Evolutionary conservation across 441 rosid species (phyloP).

Genomic region (Brassica balearica): DNA sequence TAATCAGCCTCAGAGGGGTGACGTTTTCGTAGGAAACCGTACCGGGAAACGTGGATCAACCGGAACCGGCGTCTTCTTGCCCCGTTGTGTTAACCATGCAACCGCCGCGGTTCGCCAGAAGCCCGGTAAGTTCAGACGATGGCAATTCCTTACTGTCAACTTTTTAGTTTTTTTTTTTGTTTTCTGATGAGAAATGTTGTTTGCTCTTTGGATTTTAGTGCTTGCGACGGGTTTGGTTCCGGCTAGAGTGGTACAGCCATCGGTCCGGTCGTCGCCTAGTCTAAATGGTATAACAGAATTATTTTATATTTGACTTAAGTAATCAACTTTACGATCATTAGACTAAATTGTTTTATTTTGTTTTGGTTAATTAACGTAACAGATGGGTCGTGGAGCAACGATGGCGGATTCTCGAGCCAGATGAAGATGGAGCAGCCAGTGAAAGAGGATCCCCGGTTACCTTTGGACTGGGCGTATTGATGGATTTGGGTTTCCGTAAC

Average conservation of each 20-base stretch:
- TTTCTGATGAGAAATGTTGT: background rate
- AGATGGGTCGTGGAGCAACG: slow-evolving; percentile 35
- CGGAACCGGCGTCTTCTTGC: slow-evolving; percentile 91
- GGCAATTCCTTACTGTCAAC: background rate
- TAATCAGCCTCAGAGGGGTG: slow-evolving; percentile 45
- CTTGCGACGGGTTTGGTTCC: slow-evolving; percentile 70
- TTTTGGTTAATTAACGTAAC: background rate
- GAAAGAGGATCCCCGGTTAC: slow-evolving; percentile 35
- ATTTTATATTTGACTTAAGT: background rate
- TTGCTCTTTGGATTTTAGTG: slow-evolving; percentile 34
- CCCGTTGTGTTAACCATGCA: slow-evolving; percentile 53
- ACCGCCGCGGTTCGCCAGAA: slow-evolving; percentile 57
- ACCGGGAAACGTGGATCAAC: slow-evolving; percentile 58
- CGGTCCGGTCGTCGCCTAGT: slow-evolving; percentile 41
- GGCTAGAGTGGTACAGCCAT: slow-evolving; percentile 62
- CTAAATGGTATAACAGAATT: slow-evolving; percentile 2
- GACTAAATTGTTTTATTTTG: background rate
- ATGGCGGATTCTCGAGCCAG: slow-evolving; percentile 30
- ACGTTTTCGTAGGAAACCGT: slow-evolving; percentile 53
- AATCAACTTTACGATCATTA: background rate
- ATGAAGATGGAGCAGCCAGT: slow-evolving; percentile 30
- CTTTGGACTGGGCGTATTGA: slow-evolving; percentile 42
- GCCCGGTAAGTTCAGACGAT: slow-evolving; percentile 47
- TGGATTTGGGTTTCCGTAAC: background rate
- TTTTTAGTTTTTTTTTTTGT: background rate